phyloP scores from a whole-genome alignment of 768 basidiomycete species.

The Tylopilus vinaceipallidus region DNA sequence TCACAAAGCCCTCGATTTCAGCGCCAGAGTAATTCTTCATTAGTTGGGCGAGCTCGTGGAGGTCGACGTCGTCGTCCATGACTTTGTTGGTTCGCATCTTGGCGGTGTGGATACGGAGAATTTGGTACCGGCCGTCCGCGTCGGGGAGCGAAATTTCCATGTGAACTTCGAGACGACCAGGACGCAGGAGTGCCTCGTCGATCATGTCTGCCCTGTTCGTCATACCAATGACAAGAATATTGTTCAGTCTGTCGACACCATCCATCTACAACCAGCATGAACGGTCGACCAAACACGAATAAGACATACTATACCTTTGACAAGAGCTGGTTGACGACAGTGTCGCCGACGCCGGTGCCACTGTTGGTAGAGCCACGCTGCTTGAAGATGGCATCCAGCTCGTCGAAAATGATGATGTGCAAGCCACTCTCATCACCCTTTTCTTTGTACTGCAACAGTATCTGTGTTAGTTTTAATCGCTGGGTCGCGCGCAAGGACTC shows the following conservation, averaged over 20 bases:
- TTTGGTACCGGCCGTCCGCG: conserved; percentile 88
- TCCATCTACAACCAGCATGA: conserved; percentile 71
- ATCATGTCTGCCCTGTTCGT: conserved; percentile 99
- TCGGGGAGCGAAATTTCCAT: conserved; percentile 99
- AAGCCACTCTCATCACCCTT: conserved; percentile 96
- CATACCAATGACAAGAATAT: conserved; percentile 99
- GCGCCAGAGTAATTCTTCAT: conserved; percentile 99
- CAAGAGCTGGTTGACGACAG: conserved; percentile 95
- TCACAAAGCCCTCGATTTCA: conserved; percentile 92
- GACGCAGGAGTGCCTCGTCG: conserved; percentile 94
- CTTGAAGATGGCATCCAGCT: conserved; percentile 97
- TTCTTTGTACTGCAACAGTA: conserved; percentile 77
- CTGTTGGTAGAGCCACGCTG: conserved; percentile 90
- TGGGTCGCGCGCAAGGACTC: background rate
- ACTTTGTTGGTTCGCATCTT: conserved; percentile 93
- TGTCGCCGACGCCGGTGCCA: conserved; percentile 98
- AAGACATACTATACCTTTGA: conserved; percentile 66
- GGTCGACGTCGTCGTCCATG: conserved; percentile 83
- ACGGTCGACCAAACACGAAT: background rate
- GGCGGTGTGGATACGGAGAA: conserved; percentile 89
- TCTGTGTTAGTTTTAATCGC: conserved; percentile 1
- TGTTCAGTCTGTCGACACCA: conserved; percentile 97
- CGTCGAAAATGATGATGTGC: conserved; percentile 99
- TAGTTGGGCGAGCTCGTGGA: conserved; percentile 71
- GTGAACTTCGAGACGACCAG: conserved; percentile 97